Base-by-base conservation (phyloP, 1,284 basidiomycete genomes). In the Peniophora sp. region DNA sequence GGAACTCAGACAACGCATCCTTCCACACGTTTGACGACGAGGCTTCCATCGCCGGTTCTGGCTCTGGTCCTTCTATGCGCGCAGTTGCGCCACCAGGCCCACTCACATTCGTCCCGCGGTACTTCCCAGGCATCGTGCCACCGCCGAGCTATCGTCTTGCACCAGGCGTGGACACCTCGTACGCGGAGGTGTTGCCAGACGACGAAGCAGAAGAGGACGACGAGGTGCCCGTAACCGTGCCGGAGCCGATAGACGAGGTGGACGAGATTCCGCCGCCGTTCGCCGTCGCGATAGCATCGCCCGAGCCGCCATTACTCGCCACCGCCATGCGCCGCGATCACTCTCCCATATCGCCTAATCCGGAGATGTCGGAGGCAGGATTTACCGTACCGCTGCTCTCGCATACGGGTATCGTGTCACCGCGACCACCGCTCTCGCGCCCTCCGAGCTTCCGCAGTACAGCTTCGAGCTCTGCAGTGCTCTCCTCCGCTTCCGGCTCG, bases 91-190 rank as follows among this genome's bases (percentile, higher is more conserved):
- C 75, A 34, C 64, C 64, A n/a, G n/a, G 11, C 68, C 72, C 14
- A 12, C 27, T 32, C 15, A n/a, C 37, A 8, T 79, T 79, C 60
- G 63, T 76, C 22, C 76, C 77, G 57, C 70, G 75, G 56, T 79
- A 72, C 61, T 79, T 79, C 70, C 76, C 75, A 41, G 74, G 73
- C 11, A 74, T 72, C 0, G 60, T 69, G 35, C 63, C 70, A 12
- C 27, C 36, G 65, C 68, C 27, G 56, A 67, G 15, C 68, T 71
- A 3, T 73, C 73, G n/a, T 71, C 72, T 10, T 51, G 51, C 48
- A 24, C 49, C 39, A 17, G 34, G 9, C 11, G 42, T 17, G 18
- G 15, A 23, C 8, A 41, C 48, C n/a, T 41, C 39, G 39, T 22
- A 17, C 39, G 39, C 39, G 39, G n/a, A 22, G 39, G 39, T 22